phyloP scores from a whole-genome alignment of 495 filamentous ascomycete species.

The Penicillium roqueforti region DNA sequence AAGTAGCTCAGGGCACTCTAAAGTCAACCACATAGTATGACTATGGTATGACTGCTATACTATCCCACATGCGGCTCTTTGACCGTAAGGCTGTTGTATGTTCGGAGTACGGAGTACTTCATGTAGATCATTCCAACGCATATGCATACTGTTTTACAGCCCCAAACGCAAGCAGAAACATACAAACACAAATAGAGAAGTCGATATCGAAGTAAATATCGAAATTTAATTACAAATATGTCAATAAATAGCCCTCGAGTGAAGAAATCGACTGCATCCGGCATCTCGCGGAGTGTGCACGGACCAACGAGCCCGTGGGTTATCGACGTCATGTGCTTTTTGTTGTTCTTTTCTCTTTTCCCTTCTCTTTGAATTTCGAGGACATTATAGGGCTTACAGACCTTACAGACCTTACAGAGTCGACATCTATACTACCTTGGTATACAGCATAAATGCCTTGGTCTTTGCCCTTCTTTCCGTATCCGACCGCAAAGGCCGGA shows the following conservation, averaged over 20 bases:
- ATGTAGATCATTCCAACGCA: background rate
- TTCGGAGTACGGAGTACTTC: background rate
- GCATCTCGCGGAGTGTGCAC: conserved; percentile 20
- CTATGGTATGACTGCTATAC: background rate
- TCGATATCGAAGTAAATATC: no score
- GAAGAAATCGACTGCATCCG: conserved; percentile 11
- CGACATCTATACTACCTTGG: background rate
- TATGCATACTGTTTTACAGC: background rate
- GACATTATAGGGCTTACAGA: background rate
- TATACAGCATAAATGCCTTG: conserved; percentile 28
- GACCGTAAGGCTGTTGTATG: background rate
- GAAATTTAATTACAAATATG: no score
- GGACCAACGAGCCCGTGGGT: conserved; percentile 16
- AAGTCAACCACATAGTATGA: background rate
- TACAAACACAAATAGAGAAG: background rate
- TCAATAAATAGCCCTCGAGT: background rate
- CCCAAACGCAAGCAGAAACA: background rate
- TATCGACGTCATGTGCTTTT: conserved; percentile 27
- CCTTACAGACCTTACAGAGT: background rate
- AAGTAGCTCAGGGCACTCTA: background rate
- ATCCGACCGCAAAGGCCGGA: conserved; percentile 61
- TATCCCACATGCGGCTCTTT: background rate
- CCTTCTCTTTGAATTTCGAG: background rate
- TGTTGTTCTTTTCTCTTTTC: conserved; percentile 8
- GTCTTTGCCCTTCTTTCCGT: conserved; percentile 59